Conservation (phyloP, 352 stramenopile species). For the Pythium oligandrum region DNA sequence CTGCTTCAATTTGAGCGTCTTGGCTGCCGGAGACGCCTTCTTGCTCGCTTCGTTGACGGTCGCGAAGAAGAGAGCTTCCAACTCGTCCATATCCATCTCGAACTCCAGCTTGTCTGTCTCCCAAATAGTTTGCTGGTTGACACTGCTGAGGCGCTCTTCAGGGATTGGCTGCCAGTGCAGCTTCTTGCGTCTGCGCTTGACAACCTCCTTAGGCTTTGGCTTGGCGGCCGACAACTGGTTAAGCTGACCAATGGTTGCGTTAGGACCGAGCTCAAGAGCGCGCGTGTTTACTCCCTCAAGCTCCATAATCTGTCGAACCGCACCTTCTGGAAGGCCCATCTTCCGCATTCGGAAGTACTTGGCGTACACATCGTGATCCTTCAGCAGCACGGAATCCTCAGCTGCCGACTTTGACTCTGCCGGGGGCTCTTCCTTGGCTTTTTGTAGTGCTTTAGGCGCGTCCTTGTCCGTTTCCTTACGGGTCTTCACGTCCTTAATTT, state of each 20-base stretch:
- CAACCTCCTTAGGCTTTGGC: no score
- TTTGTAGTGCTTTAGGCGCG: conserved; percentile 4
- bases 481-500: conserved; percentile 48
- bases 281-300: conserved; percentile 39
- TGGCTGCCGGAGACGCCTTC: conserved; percentile 22
- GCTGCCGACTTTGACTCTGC: no score
- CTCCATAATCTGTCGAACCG: conserved; percentile 82
- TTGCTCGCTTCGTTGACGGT: conserved; percentile 61
- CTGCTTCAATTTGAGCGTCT: conserved; percentile 69
- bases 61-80: conserved; percentile 83
- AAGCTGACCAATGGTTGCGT: conserved; percentile 13
- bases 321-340: conserved; percentile 79
- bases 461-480: conserved; percentile 3
- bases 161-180: conserved; percentile 87
- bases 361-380: conserved; percentile 51
- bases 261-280: conserved; percentile 60
- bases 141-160: conserved; percentile 69
- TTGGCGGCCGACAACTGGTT: no score
- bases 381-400: conserved; percentile 15
- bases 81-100: conserved; percentile 86
- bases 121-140: conserved; percentile 76
- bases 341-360: conserved; percentile 95
- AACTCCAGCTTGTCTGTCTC: conserved; percentile 67
- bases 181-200: conserved; percentile 60
- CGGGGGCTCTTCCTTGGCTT: background rate